These are phyloP conservation scores for Xylaria sp. DNA, from an alignment of 2,329 filamentous ascomycete genomes.

Conservation along the genomic window DNA sequence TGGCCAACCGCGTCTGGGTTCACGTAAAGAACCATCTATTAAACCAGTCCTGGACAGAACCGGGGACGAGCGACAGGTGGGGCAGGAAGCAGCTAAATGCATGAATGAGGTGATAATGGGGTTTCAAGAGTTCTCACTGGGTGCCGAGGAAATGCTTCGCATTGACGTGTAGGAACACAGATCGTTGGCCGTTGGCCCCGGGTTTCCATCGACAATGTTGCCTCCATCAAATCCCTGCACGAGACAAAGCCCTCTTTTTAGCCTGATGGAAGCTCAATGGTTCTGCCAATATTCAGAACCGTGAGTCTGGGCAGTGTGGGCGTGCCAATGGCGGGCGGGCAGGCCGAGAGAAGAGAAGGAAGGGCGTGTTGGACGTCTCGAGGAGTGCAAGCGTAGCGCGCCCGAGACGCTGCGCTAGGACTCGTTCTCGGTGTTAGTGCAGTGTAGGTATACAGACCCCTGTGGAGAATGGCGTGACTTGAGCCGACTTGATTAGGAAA, in stretches of 20 bases:
- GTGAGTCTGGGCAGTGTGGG: constrained; percentile 9
- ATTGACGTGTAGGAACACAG: constrained; percentile 8
- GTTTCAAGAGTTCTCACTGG: constrained; percentile 2
- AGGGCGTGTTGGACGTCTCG: not conserved
- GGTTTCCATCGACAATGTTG: constrained; percentile 1
- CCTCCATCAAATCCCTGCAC: constrained; percentile 23
- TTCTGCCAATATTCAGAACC: constrained; percentile 15
- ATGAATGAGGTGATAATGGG: constrained; percentile 9
- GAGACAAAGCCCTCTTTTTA: constrained; percentile 23
- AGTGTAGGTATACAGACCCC: not conserved
- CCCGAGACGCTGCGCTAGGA: not conserved
- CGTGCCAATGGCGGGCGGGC: not conserved
- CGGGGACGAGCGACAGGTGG: constrained; percentile 4
- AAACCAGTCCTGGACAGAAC: constrained; percentile 5
- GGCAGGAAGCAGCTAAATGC: constrained; percentile 7
- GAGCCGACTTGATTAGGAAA: not conserved
- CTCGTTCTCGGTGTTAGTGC: not conserved
- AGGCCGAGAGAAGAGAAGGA: not conserved
- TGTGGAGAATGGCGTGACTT: constrained; percentile 9
- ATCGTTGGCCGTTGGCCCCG: constrained; percentile 3
- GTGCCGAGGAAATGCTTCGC: constrained; percentile 4
- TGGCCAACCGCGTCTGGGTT: not conserved
- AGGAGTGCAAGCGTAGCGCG: not conserved
- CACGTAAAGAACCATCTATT: not conserved
- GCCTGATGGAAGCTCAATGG: constrained; percentile 24